Evolutionary conservation across 2,329 filamentous ascomycete genomes (phyloP), one percentile per base, ranked within the genome.

Genomic region (Colletotrichum liaoningense): DNA sequence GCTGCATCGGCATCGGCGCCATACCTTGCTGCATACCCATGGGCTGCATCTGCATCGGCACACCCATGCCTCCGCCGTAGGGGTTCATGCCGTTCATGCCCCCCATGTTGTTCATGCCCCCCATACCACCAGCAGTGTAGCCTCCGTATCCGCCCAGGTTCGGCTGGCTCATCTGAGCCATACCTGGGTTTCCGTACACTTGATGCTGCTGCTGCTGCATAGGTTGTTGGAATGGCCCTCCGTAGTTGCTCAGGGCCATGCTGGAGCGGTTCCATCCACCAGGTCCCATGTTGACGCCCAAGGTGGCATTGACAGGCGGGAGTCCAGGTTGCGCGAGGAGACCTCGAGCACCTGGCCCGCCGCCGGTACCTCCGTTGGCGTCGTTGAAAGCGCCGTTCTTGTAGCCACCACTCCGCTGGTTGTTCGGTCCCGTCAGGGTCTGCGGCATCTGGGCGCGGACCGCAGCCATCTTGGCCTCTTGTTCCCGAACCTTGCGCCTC

Each of bases 321-420:
- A 49, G 42, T 1, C 42, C 42, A 49, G 42, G 42, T 8, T 49
- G 42, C 8, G 19, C 42, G 2, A 49, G 19, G 19, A 49, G 42
- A 49, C 42, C 42, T 49, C 42, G 42, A 9, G 42, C 42, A 9
- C 38, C 38, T 49, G 76, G 75, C 28, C 63, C 52, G 16, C 78
- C 79, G 14, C 76, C 55, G 4, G 78, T 78, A 3, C 88, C 88
- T 5, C 84, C 88, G 16, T 77, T 79, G 1, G 87, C 88, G 65
- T 90, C 87, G 76, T 91, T 90, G 77, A 88, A 90, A n/a, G 82
- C 81, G 3, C 89, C 89, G 24, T 86, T 83, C 75, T 84, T 83
- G 77, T 84, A 91, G 0, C 87, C 88, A 35, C 87, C 85, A 0
- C 85, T 78, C 33, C 80, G 80, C 26, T 79, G 77, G 66, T 78